Conservation (phyloP, 371 early-diverging fungal genomes). For the Phascolomyces articulosus region DNA sequence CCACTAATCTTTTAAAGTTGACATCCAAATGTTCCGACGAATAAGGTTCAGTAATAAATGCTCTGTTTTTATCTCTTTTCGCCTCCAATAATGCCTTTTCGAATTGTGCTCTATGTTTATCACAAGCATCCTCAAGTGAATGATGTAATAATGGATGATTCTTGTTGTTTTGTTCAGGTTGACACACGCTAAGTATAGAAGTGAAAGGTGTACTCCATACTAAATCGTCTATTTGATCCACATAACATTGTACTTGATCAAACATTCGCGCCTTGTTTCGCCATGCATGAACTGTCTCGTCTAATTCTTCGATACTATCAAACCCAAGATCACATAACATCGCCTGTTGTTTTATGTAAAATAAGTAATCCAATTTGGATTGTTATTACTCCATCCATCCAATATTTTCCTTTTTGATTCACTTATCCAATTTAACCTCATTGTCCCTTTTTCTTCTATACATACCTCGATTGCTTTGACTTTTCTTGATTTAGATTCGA, state of each 20-base stretch:
- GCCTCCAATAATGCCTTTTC: conserved; percentile 18
- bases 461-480: background rate
- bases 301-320: background rate
- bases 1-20: conserved; percentile 16
- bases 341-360: background rate
- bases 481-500: conserved; percentile 1
- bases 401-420: too few species aligned
- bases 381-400: too few species aligned
- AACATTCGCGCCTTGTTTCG: conserved; percentile 9
- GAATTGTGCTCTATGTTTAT: conserved; percentile 12
- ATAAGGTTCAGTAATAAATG: conserved; percentile 4
- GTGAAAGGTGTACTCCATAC: conserved; percentile 18
- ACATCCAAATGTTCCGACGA: conserved; percentile 22
- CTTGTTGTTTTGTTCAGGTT: conserved; percentile 6
- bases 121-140: conserved; percentile 12
- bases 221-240: conserved; percentile 12
- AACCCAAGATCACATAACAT: conserved; percentile 1
- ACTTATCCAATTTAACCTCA: too few species aligned
- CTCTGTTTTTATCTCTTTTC: conserved; percentile 11
- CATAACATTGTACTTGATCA: conserved; percentile 12
- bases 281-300: conserved; percentile 7
- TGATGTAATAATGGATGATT: background rate
- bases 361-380: too few species aligned
- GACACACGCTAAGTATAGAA: conserved; percentile 13
- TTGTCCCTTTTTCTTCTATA: too few species aligned